Evolutionary conservation across 1,284 basidiomycete species (phyloP).

Genomic region (Cutaneotrichosporon sp.): DNA sequence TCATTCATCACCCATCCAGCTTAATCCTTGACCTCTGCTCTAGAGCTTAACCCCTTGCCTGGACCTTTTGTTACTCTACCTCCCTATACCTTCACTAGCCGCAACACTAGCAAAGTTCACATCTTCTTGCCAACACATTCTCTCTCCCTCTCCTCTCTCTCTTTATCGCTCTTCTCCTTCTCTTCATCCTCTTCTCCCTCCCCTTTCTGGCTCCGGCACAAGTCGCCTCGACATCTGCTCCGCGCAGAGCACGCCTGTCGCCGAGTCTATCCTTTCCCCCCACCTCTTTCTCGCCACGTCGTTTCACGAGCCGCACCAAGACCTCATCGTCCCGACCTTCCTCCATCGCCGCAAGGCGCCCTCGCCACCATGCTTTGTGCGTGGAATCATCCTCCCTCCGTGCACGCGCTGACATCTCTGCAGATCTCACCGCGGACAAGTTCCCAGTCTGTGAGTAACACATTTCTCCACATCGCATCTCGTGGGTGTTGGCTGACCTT

Average conservation of each 20-base stretch:
- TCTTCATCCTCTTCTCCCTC: background rate
- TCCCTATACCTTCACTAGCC: no score
- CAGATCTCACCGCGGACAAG: constrained; percentile 69
- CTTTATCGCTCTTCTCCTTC: constrained; percentile 1
- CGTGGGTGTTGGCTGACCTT: constrained; percentile 1
- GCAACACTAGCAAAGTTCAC: background rate
- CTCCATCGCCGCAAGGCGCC: constrained; percentile 8
- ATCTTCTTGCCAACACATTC: background rate
- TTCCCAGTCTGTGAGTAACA: constrained; percentile 69
- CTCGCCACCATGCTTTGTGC: constrained; percentile 27
- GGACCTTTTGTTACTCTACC: no score
- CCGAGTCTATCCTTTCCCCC: background rate
- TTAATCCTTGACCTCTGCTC: no score
- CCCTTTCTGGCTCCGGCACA: background rate
- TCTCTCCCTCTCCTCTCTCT: background rate
- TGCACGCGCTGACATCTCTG: constrained; percentile 12
- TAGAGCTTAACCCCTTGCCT: no score
- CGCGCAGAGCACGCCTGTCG: constrained; percentile 2
- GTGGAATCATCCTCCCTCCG: background rate
- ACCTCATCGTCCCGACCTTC: background rate
- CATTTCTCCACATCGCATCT: background rate
- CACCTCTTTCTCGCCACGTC: background rate
- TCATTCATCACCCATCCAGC: no score
- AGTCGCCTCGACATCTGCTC: background rate
- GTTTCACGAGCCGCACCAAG: background rate